Percentiles rank a stretch among this genome's conserved stretches.
Conservation (phyloP, 495 filamentous ascomycete species). For the Tuber aestivum region DNA sequence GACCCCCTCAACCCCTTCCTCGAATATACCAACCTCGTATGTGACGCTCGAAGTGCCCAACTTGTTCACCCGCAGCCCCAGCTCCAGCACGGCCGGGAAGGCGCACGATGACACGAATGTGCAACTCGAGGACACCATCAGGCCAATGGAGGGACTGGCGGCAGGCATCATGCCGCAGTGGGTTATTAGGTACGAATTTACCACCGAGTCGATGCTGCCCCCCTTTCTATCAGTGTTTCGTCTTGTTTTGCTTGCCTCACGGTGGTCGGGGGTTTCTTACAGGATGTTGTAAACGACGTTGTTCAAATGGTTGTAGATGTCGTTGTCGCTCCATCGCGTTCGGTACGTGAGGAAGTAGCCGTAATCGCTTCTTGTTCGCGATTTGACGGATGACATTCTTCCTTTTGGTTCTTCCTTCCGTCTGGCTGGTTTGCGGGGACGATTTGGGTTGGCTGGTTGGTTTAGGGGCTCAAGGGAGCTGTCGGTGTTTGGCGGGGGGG, state of each 20-base stretch:
- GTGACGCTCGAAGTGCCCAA: conserved; percentile 83
- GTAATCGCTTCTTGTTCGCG: conserved; percentile 65
- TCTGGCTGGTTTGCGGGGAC: not conserved
- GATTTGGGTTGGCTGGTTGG: not conserved
- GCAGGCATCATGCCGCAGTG: conserved; percentile 70
- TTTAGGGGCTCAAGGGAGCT: not conserved
- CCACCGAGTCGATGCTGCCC: conserved; percentile 65
- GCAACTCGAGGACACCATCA: conserved; percentile 77
- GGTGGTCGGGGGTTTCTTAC: conserved; percentile 40
- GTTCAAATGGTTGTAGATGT: conserved; percentile 88
- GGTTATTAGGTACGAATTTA: conserved; percentile 82
- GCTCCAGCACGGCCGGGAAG: conserved; percentile 74
- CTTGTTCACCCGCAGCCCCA: conserved; percentile 74
- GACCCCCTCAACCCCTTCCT: conserved; percentile 63
- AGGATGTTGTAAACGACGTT: conserved; percentile 78
- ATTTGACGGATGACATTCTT: conserved; percentile 49
- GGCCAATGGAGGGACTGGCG: conserved; percentile 61
- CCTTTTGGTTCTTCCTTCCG: conserved; percentile 19
- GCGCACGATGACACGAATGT: conserved; percentile 79
- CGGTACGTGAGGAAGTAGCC: conserved; percentile 73
- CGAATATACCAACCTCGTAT: conserved; percentile 87
- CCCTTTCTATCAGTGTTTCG: conserved; percentile 6
- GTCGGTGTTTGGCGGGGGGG: not conserved
- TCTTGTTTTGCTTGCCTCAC: not conserved
- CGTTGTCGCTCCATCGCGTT: conserved; percentile 92